Percentiles rank a stretch among this genome's conserved stretches.
These are phyloP conservation scores for Pythium aristosporum DNA, from an alignment of 352 stramenopile species.

Conservation along the genomic window DNA sequence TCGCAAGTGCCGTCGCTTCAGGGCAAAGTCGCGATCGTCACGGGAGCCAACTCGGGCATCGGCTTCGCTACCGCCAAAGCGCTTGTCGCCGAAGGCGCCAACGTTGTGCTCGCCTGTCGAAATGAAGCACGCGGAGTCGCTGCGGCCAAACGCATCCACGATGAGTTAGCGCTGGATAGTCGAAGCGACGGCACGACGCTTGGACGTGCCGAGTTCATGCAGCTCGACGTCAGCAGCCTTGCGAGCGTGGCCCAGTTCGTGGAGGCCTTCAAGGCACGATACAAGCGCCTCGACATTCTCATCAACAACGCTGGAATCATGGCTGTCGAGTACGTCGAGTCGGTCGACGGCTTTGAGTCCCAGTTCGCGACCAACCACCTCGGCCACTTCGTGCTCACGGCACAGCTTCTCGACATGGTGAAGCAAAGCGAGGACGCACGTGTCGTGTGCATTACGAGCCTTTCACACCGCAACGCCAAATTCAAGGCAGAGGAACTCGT, in stretches of 20 bases:
- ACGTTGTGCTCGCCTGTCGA: constrained; percentile 63
- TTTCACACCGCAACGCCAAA: constrained; percentile 40
- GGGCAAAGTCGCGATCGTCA: constrained; percentile 77
- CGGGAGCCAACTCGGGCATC: constrained; percentile 77
- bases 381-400: constrained; percentile 33
- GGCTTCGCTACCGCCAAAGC: constrained; percentile 63
- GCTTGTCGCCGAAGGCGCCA: constrained; percentile 53
- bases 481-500: constrained; percentile 33
- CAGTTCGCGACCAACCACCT: constrained; percentile 27
- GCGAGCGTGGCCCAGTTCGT: constrained; percentile 26
- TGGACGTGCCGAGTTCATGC: constrained; percentile 17
- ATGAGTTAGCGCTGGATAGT: constrained; percentile 33
- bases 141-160: constrained; percentile 29
- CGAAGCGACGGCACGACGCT: background rate
- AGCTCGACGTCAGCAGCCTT: constrained; percentile 30
- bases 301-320: constrained; percentile 34
- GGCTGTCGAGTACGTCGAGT: background rate
- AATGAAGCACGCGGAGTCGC: constrained; percentile 30
- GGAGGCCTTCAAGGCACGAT: constrained; percentile 11
- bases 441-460: constrained; percentile 39
- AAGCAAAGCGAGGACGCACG: constrained; percentile 28
- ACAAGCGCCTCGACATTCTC: constrained; percentile 29
- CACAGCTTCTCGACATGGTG: constrained; percentile 27
- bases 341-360: constrained; percentile 15
- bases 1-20: constrained; percentile 1